These are phyloP conservation scores for Bjerkandera adusta DNA, from an alignment of 1,284 basidiomycete species.

Conservation along the genomic window DNA sequence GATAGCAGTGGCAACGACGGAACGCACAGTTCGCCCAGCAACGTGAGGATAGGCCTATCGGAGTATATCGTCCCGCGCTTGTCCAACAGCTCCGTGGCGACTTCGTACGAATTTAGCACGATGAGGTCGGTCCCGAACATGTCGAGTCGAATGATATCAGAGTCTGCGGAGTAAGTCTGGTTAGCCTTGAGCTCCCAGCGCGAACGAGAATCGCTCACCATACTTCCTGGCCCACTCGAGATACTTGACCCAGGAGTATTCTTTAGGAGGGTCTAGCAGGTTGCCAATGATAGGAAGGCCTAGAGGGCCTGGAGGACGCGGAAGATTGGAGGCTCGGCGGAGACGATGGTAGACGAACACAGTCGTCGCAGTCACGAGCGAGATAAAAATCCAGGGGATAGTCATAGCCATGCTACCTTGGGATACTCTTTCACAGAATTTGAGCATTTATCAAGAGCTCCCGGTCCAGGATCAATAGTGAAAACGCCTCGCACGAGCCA, in stretches of 20 bases:
- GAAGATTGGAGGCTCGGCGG: too few species aligned
- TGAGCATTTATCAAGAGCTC: too few species aligned
- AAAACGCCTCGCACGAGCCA: too few species aligned
- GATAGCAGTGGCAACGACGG: too few species aligned
- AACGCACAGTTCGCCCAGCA: too few species aligned
- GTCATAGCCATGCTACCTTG: too few species aligned
- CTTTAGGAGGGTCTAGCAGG: conserved; percentile 1
- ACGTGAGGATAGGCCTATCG: too few species aligned
- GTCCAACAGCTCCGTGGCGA: conserved; percentile 39
- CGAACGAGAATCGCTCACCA: background rate
- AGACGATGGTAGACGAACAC: too few species aligned
- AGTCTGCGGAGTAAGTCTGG: conserved; percentile 12
- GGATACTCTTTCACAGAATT: too few species aligned
- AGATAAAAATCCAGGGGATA: too few species aligned
- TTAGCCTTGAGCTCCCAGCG: background rate
- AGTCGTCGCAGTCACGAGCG: too few species aligned
- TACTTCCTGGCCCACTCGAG: conserved; percentile 1
- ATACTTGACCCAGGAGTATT: background rate
- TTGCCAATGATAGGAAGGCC: conserved; percentile 5
- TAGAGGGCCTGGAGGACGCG: background rate
- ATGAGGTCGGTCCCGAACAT: conserved; percentile 31
- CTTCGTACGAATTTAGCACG: conserved; percentile 36
- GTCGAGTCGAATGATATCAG: conserved; percentile 20
- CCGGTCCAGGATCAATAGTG: too few species aligned
- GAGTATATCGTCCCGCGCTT: conserved; percentile 33